Conservation (phyloP, 2,329 filamentous ascomycete species). For the Xylaria sp. region DNA sequence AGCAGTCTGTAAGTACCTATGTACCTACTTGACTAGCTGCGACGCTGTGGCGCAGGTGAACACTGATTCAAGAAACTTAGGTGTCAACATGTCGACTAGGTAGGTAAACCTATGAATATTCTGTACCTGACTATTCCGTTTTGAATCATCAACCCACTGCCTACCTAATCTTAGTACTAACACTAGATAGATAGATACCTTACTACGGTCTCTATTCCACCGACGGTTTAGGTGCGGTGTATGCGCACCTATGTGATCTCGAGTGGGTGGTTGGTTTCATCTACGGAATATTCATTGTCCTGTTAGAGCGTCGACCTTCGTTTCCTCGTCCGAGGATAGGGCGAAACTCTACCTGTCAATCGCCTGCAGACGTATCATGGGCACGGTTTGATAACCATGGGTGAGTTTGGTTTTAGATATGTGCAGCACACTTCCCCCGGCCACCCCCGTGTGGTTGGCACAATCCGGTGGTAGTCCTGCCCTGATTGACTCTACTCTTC, state of each 20-base stretch:
- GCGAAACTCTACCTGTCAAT: conserved; percentile 5
- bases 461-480: not conserved
- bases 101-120: too few species aligned
- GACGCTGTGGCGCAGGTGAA: too few species aligned
- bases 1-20: not conserved
- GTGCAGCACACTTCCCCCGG: not conserved
- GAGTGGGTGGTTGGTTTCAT: not conserved
- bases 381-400: conserved; percentile 47
- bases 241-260: conserved; percentile 11
- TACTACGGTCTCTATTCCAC: not conserved
- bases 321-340: not conserved
- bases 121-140: conserved; percentile 25
- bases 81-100: too few species aligned
- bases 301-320: not conserved
- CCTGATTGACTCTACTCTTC: not conserved
- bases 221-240: not conserved
- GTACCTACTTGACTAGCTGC: not conserved
- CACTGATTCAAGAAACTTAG: too few species aligned
- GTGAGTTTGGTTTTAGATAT: conserved; percentile 42
- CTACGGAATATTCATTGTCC: conserved; percentile 13
- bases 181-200: not conserved
- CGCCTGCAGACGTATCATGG: conserved; percentile 44
- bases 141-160: conserved; percentile 11
- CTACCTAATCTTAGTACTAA: not conserved
- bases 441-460: not conserved